Evolutionary conservation across 495 filamentous ascomycete genomes (phyloP).

Genomic region (Penicillium ucsense): DNA sequence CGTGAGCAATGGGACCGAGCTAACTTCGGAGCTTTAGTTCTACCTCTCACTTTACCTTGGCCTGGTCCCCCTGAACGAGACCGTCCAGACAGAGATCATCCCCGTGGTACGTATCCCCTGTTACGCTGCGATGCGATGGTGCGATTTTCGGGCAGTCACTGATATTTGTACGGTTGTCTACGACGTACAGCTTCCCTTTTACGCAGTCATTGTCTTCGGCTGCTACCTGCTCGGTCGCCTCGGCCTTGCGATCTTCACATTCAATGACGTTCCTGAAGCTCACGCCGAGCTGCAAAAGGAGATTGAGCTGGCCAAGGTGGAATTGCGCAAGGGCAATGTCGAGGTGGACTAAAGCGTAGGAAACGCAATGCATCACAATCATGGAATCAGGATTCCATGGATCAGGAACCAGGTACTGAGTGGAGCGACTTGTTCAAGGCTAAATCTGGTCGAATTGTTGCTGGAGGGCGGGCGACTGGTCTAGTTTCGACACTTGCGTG

Average conservation of each 20-base stretch:
- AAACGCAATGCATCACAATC: too few relatives aligned
- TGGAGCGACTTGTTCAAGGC: too few relatives aligned
- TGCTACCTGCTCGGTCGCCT: constrained; percentile 88
- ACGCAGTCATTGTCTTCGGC: constrained; percentile 83
- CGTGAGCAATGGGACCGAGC: too few relatives aligned
- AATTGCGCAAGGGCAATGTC: constrained; percentile 39
- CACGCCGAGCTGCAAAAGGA: constrained; percentile 77
- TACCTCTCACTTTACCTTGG: constrained; percentile 82
- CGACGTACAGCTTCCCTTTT: constrained; percentile 68
- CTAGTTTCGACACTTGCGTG: too few relatives aligned
- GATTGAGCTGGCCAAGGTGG: constrained; percentile 41
- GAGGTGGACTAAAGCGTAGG: constrained; percentile 34
- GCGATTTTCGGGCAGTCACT: too few relatives aligned
- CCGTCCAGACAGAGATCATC: constrained; percentile 44
- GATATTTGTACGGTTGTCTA: too few relatives aligned
- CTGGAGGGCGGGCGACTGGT: too few relatives aligned
- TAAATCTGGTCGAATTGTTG: too few relatives aligned
- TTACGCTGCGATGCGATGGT: not conserved
- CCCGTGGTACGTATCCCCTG: constrained; percentile 35
- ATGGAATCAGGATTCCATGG: too few relatives aligned
- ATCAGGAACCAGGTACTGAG: too few relatives aligned
- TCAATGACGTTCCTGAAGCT: constrained; percentile 90
- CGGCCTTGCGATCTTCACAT: constrained; percentile 84
- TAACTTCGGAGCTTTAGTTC: constrained; percentile 40
- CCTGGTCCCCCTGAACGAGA: constrained; percentile 71